A percentile compares a stretch with the other conserved stretches of the same genome.
These are phyloP conservation scores for Aspergillus fructus DNA, from an alignment of 2,329 filamentous ascomycete genomes.

Conservation along the genomic window DNA sequence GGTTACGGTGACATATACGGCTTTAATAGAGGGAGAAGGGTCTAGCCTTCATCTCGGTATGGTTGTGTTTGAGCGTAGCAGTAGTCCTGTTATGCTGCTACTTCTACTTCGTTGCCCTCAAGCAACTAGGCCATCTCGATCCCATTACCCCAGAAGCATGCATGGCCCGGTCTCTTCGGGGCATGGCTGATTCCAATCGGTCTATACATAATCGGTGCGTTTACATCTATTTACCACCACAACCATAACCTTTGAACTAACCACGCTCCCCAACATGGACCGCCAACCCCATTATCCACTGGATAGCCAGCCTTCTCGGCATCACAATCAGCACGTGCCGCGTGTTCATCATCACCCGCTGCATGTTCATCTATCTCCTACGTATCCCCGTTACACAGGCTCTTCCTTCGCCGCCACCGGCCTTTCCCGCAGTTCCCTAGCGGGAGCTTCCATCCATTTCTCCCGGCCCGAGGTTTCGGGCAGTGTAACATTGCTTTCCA, in stretches of 20 bases:
- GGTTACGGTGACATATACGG: constrained; percentile 60
- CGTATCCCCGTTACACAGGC: constrained; percentile 35
- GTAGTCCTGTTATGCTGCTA: constrained; percentile 38
- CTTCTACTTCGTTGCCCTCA: no score
- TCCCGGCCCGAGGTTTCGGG: no score
- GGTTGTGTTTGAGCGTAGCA: constrained; percentile 56
- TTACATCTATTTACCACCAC: no score
- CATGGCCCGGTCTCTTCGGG: background rate
- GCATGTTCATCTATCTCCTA: constrained; percentile 38
- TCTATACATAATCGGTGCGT: constrained; percentile 14
- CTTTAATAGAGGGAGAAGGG: constrained; percentile 60
- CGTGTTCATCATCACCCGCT: constrained; percentile 44
- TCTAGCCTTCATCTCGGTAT: constrained; percentile 59
- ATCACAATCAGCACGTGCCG: constrained; percentile 40
- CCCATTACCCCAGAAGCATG: background rate
- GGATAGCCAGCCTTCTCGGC: constrained; percentile 41
- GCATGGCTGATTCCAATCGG: background rate
- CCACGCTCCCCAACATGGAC: constrained; percentile 40
- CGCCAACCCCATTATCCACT: constrained; percentile 44
- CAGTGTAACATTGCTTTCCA: no score
- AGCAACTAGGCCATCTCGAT: no score
- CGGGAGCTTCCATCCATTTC: no score
- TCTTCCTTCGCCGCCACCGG: constrained; percentile 40
- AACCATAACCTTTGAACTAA: no score
- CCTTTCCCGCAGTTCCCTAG: background rate